Percentiles rank a stretch among this genome's conserved stretches.
Evolutionary conservation across 257 asterid species (phyloP).

Genomic region (Primulina huaijiensis): DNA sequence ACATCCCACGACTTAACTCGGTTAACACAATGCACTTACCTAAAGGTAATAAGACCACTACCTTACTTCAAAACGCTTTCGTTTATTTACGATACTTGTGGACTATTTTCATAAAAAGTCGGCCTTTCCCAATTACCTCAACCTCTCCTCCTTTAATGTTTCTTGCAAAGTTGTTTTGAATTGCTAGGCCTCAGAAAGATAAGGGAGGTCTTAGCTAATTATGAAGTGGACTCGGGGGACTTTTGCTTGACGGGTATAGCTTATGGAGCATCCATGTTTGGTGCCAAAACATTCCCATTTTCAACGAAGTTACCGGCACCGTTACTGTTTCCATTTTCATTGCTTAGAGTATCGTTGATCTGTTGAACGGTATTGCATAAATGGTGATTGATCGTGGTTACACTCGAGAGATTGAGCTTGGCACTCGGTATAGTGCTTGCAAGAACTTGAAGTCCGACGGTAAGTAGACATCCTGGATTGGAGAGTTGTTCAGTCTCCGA

Average conservation of each 20-base stretch:
- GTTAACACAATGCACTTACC: conserved; percentile 18
- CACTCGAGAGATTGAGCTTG: conserved; percentile 75
- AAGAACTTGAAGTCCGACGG: conserved; percentile 71
- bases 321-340: background rate
- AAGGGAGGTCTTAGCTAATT: conserved; percentile 38
- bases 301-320: background rate
- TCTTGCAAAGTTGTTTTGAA: background rate
- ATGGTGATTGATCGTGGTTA: conserved; percentile 72
- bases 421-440: conserved; percentile 79
- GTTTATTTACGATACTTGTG: conserved; percentile 15
- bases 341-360: conserved; percentile 48
- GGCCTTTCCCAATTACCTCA: conserved; percentile 32
- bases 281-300: conserved; percentile 10
- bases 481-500: conserved; percentile 26
- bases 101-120: background rate
- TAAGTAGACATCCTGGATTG: conserved; percentile 67
- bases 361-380: conserved; percentile 70
- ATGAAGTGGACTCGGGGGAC: conserved; percentile 33
- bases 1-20: conserved; percentile 3
- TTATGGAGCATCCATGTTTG: conserved; percentile 24
- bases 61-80: conserved; percentile 13
- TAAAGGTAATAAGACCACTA: conserved; percentile 7
- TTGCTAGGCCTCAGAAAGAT: conserved; percentile 3
- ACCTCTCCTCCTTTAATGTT: conserved; percentile 30
- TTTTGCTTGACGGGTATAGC: conserved; percentile 23